phyloP scores from a whole-genome alignment of 116 monocot genomes.

The Zostera marina region DNA sequence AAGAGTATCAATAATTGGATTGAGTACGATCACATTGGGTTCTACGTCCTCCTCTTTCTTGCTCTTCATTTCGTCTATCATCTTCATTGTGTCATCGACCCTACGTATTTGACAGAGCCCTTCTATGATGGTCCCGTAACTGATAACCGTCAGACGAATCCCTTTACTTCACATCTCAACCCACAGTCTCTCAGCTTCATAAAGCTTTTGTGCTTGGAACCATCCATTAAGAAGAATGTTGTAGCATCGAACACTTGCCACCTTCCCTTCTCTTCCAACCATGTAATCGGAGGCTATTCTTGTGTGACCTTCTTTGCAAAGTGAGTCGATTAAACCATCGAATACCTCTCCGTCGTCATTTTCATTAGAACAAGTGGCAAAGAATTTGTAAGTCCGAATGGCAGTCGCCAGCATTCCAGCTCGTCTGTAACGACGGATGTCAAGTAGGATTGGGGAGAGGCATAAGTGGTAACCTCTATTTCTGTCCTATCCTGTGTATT shows the following conservation, averaged over 20 bases:
- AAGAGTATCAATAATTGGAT: constrained; percentile 61
- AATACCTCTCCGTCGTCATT: constrained; percentile 2
- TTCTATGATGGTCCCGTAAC: constrained; percentile 61
- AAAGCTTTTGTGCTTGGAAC: constrained; percentile 39
- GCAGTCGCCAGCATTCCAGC: constrained; percentile 32
- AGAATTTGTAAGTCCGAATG: constrained; percentile 35
- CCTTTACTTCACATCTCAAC: constrained; percentile 27
- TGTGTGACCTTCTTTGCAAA: constrained; percentile 64
- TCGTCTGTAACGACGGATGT: constrained; percentile 55
- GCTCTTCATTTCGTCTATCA: constrained; percentile 46
- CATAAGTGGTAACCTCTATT: background rate
- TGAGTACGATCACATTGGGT: constrained; percentile 36
- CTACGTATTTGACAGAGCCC: constrained; percentile 49
- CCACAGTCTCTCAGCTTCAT: constrained; percentile 41
- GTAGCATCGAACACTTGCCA: constrained; percentile 26
- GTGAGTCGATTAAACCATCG: constrained; percentile 50
- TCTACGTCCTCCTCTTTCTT: constrained; percentile 9
- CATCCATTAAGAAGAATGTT: constrained; percentile 72
- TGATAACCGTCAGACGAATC: constrained; percentile 38
- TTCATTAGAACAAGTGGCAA: too few species aligned
- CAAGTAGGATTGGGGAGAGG: constrained; percentile 14
- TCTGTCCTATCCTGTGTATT: background rate
- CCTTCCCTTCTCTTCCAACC: constrained; percentile 3
- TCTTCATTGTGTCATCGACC: constrained; percentile 28
- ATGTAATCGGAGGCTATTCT: constrained; percentile 30